phyloP scores from a whole-genome alignment of 2,329 filamentous ascomycete genomes.

The Aschersonia sp. region DNA sequence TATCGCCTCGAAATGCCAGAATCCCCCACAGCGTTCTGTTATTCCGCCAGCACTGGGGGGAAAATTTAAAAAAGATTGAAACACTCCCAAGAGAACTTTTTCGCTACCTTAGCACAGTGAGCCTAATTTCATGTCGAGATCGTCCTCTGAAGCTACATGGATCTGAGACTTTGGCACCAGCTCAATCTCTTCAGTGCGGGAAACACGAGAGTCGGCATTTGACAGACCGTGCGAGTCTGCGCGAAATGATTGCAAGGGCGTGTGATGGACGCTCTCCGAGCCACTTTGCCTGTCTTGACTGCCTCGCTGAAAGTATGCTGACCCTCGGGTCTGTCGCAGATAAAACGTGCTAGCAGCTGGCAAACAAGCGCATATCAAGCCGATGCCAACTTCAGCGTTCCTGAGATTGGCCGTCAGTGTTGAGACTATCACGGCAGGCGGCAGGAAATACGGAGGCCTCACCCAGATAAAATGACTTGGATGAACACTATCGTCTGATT shows the following conservation, averaged over 20 bases:
- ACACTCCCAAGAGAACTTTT: background rate
- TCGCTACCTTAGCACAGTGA: background rate
- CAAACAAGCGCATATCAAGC: constrained; percentile 16
- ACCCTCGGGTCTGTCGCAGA: constrained; percentile 6
- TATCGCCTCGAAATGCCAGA: too few species aligned
- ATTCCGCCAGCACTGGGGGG: too few species aligned
- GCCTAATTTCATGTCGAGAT: background rate
- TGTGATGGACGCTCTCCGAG: constrained; percentile 11
- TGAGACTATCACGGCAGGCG: background rate
- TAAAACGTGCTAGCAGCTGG: constrained; percentile 13
- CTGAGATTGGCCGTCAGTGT: constrained; percentile 2
- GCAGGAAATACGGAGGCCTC: background rate
- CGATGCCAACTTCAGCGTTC: constrained; percentile 17
- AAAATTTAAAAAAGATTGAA: too few species aligned
- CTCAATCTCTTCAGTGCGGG: background rate
- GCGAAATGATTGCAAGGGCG: constrained; percentile 11
- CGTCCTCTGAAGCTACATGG: background rate
- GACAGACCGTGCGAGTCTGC: constrained; percentile 8
- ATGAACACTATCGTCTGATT: constrained; percentile 14
- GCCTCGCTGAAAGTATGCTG: constrained; percentile 10
- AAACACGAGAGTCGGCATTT: too few species aligned
- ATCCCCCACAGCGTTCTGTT: too few species aligned
- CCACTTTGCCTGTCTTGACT: constrained; percentile 1
- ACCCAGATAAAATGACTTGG: constrained; percentile 12
- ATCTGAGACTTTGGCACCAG: background rate